These are phyloP conservation scores for Dillenia turbinata DNA, from an alignment of 164 flowering plant species.

Conservation along the genomic window DNA sequence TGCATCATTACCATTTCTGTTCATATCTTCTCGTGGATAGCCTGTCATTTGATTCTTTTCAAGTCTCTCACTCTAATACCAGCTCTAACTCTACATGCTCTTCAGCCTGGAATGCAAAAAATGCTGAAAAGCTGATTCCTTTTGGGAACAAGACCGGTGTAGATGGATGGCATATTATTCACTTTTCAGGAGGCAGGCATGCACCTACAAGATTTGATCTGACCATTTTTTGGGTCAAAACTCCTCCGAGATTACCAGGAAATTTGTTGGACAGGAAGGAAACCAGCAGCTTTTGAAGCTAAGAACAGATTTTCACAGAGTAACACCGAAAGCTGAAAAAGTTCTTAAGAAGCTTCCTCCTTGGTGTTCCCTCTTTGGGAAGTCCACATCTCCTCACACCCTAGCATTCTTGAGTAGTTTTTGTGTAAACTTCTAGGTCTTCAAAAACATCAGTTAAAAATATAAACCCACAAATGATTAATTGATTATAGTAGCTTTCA, in stretches of 20 bases:
- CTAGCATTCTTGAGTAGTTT: constrained; percentile 67
- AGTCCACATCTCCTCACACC: constrained; percentile 75
- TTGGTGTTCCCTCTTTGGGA: constrained; percentile 90
- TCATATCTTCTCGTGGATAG: too few relatives aligned
- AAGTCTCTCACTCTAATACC: too few relatives aligned
- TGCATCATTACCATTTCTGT: too few relatives aligned
- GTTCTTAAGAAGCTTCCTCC: constrained; percentile 72
- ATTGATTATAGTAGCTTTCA: too few relatives aligned
- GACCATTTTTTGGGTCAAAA: constrained; percentile 55
- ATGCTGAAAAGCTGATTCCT: constrained; percentile 49
- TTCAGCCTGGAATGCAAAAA: constrained; percentile 26
- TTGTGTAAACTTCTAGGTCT: constrained; percentile 47
- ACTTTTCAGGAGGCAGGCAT: constrained; percentile 82
- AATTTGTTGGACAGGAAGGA: neutral
- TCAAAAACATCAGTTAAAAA: too few relatives aligned
- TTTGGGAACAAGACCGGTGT: constrained; percentile 38
- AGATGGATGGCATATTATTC: constrained; percentile 86
- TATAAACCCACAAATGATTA: too few relatives aligned
- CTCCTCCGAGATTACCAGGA: constrained; percentile 12
- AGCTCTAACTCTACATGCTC: too few relatives aligned
- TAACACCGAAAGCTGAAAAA: constrained; percentile 54
- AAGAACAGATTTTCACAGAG: constrained; percentile 74
- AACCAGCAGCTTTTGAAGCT: constrained; percentile 42
- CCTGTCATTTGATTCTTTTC: too few relatives aligned
- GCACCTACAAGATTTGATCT: constrained; percentile 60